Percentiles rank a stretch among this genome's conserved stretches.
These are phyloP conservation scores for Nicotiana noctiflora DNA, from an alignment of 257 asterid genomes.

Conservation along the genomic window DNA sequence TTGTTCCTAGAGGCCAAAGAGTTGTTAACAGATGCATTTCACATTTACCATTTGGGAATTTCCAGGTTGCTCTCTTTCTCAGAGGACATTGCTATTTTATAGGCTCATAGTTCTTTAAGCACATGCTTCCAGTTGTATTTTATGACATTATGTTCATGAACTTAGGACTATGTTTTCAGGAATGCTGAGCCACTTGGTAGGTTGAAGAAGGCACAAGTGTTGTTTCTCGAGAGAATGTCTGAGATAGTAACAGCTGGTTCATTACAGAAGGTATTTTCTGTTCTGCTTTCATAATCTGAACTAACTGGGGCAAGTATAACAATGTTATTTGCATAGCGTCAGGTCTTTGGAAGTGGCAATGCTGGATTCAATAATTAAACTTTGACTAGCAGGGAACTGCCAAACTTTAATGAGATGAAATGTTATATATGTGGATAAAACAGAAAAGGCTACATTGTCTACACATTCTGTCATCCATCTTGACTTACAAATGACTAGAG, in stretches of 20 bases:
- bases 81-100: not conserved
- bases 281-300: not conserved
- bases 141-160: not conserved
- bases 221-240: slow-evolving; percentile 89
- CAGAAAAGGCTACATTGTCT: not conserved
- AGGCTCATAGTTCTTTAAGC: not conserved
- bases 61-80: slow-evolving; percentile 45
- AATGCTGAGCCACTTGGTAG: slow-evolving; percentile 80
- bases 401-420: not conserved
- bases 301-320: not conserved
- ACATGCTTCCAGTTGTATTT: not conserved
- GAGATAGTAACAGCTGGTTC: slow-evolving; percentile 54
- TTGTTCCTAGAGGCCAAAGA: slow-evolving; percentile 75
- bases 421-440: not conserved
- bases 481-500: not conserved
- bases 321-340: not conserved
- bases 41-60: slow-evolving; percentile 77
- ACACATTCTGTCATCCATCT: not conserved
- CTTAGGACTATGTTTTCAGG: slow-evolving; percentile 30
- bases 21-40: slow-evolving; percentile 61
- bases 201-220: slow-evolving; percentile 83
- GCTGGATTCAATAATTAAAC: not conserved
- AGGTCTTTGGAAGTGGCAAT: not conserved
- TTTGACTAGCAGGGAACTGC: not conserved
- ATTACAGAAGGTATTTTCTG: slow-evolving; percentile 52